A percentile compares a stretch with the other conserved stretches of the same genome.
Evolutionary conservation across 768 basidiomycete genomes (phyloP).

Genomic region (Collybiopsis luxurians): DNA sequence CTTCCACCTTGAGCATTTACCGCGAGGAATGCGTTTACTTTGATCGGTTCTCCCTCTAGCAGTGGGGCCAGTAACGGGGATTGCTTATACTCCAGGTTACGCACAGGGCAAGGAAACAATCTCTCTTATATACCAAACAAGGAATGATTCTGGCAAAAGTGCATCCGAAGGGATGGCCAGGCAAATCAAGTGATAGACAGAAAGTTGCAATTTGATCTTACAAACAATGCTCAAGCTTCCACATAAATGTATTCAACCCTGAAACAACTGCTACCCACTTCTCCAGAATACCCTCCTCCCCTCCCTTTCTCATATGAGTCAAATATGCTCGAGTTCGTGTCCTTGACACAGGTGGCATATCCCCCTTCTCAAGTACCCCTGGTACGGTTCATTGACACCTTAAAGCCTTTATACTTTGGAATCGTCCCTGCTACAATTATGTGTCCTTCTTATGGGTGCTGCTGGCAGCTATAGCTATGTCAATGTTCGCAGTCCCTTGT

Average conservation of each 20-base stretch:
- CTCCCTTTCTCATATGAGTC: constrained; percentile 27
- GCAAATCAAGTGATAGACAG: no score
- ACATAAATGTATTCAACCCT: constrained; percentile 29
- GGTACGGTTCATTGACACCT: constrained; percentile 50
- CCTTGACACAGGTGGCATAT: constrained; percentile 50
- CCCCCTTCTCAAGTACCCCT: constrained; percentile 29
- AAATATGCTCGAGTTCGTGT: constrained; percentile 59
- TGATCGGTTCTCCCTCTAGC: no score
- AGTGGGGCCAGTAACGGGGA: no score
- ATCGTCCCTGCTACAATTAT: constrained; percentile 53
- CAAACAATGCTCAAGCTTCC: no score
- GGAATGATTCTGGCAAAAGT: no score
- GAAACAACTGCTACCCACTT: constrained; percentile 11
- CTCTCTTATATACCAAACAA: no score
- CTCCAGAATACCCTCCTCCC: neutral
- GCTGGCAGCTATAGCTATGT: neutral
- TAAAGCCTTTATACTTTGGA: constrained; percentile 63
- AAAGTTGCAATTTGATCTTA: no score
- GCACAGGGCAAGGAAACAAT: no score
- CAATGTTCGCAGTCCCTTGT: neutral
- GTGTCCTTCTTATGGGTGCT: neutral
- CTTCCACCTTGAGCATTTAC: no score
- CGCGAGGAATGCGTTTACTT: no score
- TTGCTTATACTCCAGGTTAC: no score
- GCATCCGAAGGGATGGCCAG: no score